Evolutionary conservation across 2,329 filamentous ascomycete species (phyloP), one percentile per base, ranked within the genome.

Genomic region (Microdochium paspali): DNA sequence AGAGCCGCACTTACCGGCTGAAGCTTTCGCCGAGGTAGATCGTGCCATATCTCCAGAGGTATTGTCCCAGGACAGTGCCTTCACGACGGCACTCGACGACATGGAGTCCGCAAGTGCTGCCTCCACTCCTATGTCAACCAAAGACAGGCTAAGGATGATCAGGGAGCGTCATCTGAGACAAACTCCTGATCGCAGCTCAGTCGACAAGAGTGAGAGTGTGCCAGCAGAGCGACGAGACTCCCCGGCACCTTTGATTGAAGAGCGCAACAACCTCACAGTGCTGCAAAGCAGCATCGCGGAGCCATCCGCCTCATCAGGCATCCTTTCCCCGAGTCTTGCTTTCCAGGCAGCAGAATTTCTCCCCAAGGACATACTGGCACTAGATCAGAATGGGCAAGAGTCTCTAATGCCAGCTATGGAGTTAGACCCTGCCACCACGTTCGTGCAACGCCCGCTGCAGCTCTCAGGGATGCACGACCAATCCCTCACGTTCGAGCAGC

Each of bases 71-170:
- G 43, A 26, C 30, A 25, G 39, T 50, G 42, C 39, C 28, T 50
- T 18, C 10, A 32, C 42, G 24, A 42, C 12, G 9, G 50, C 49
- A 23, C 42, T 51, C 28, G 21, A 44, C n/a, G 47, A 45, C 5
- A 61, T 61, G 59, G 52, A 60, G 35, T 45, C 31, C 25, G 13
- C 52, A n/a, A 44, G 49, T 25, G 24, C 52, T 40, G 42, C 44
- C 15, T 44, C 31, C 40, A 44, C 51, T 45, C 49, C 49, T 18
- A 25, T 54, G 45, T 55, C 58, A 42, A 51, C 55, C 10, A 50
- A 51, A n/a, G 61, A 63, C 44, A 57, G 47, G 30, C 24, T 63
- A 15, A 58, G 49, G 43, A 40, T 45, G 20, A 49, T 58, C 1
- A 51, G 57, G 35, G 56, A 60, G 25, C 42, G 26, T 6, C 47